phyloP scores from a whole-genome alignment of 192 early-diverging fungal genomes.

The Phlyctochytrium planicorne region DNA sequence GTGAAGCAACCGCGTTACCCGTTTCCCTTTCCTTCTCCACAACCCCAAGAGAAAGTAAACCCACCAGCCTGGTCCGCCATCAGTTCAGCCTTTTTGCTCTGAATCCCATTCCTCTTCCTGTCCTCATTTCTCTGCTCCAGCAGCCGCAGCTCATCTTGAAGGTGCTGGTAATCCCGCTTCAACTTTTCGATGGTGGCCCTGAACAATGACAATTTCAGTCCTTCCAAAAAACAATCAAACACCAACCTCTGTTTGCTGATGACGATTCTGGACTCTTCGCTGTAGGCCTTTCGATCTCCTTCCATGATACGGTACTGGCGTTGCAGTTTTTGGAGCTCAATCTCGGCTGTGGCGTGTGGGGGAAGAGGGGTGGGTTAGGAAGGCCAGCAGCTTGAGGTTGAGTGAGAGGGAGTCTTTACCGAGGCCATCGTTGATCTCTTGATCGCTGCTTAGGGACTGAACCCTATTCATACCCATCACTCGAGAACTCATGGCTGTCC shows the following conservation, averaged over 20 bases:
- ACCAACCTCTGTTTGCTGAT: conserved; percentile 58
- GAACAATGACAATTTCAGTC: not conserved
- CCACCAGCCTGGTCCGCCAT: conserved; percentile 56
- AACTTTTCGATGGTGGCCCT: conserved; percentile 54
- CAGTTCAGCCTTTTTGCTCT: conserved; percentile 48
- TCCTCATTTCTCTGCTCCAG: conserved; percentile 52
- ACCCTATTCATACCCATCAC: conserved; percentile 33
- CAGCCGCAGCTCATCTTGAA: conserved; percentile 49
- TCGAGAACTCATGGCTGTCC: conserved; percentile 4
- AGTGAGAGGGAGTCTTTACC: conserved; percentile 23
- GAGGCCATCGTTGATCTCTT: conserved; percentile 53
- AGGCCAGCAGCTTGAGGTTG: not conserved
- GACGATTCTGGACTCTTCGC: conserved; percentile 52
- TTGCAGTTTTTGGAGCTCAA: conserved; percentile 55
- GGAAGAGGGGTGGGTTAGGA: too few relatives aligned
- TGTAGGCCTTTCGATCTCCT: conserved; percentile 59
- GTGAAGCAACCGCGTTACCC: too few relatives aligned
- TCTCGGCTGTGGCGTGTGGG: conserved; percentile 37
- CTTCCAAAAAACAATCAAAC: conserved; percentile 15
- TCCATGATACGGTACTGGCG: conserved; percentile 61
- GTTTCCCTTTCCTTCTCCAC: too few relatives aligned
- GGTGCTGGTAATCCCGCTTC: conserved; percentile 47
- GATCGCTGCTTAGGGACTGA: conserved; percentile 41
- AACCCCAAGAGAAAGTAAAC: not conserved
- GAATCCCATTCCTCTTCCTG: conserved; percentile 38